A percentile compares a stretch with the other conserved stretches of the same genome.
Conservation (phyloP, 1,284 basidiomycete genomes). For the Cerioporus squamosus region DNA sequence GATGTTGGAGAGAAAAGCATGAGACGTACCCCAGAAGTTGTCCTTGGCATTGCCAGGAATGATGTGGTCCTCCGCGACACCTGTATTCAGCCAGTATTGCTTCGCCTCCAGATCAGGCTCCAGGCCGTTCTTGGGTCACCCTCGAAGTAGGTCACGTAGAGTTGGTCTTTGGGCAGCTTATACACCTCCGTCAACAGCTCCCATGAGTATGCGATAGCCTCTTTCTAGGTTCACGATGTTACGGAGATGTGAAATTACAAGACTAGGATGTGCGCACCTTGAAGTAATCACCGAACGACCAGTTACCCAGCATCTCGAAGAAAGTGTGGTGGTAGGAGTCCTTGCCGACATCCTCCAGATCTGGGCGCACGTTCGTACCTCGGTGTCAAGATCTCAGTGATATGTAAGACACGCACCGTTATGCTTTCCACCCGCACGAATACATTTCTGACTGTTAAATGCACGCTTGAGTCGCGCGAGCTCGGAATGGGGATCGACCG, state of each 20-base stretch:
- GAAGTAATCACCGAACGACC: slow-evolving; percentile 99
- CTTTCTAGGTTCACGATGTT: slow-evolving; percentile 63
- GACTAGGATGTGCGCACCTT: slow-evolving; percentile 58
- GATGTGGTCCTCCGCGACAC: slow-evolving; percentile 89
- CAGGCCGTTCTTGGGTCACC: slow-evolving; percentile 89
- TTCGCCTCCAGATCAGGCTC: slow-evolving; percentile 89
- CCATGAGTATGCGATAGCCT: slow-evolving; percentile 94
- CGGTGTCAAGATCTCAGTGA: not conserved
- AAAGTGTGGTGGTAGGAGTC: slow-evolving; percentile 98
- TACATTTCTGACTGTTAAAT: slow-evolving; percentile 97
- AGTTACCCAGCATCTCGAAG: slow-evolving; percentile 99
- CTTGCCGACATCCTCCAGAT: slow-evolving; percentile 98
- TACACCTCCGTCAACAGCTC: slow-evolving; percentile 91
- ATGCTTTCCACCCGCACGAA: slow-evolving; percentile 97
- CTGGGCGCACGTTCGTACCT: slow-evolving; percentile 43
- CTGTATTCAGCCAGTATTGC: slow-evolving; percentile 86
- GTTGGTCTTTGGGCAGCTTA: slow-evolving; percentile 85
- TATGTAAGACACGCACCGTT: slow-evolving; percentile 64
- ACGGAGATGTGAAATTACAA: not conserved
- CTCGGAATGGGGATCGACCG: slow-evolving; percentile 90
- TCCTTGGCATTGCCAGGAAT: slow-evolving; percentile 95
- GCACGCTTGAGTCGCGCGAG: slow-evolving; percentile 91
- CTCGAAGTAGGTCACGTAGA: slow-evolving; percentile 99
- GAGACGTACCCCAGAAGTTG: slow-evolving; percentile 93
- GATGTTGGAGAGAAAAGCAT: no score